Evolutionary conservation across 2,329 filamentous ascomycete species (phyloP).

Genomic region (Epichloe baconii): DNA sequence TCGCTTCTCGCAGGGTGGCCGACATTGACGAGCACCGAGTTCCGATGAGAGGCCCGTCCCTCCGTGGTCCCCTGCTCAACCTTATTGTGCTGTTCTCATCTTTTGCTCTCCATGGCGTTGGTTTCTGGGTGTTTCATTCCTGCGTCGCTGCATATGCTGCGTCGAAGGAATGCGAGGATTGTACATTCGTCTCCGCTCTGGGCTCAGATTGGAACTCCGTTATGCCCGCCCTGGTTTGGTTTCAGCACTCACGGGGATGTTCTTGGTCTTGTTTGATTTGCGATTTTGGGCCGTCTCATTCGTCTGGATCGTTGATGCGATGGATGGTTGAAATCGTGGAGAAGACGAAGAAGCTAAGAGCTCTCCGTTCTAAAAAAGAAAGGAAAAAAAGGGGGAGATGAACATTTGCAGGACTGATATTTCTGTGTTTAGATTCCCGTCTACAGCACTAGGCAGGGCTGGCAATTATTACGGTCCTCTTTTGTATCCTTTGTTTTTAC

Average conservation of each 20-base stretch:
- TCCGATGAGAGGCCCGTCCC: conserved; percentile 4
- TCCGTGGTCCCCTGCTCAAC: conserved; percentile 17
- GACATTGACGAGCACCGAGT: conserved; percentile 31
- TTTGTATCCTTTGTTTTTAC: background rate
- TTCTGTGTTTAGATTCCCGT: background rate
- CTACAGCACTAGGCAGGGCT: background rate
- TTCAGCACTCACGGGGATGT: background rate
- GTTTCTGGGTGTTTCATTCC: background rate
- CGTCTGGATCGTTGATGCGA: background rate
- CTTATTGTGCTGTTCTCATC: conserved; percentile 8
- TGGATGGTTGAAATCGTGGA: background rate
- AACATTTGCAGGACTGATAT: background rate
- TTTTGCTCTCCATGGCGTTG: conserved; percentile 8
- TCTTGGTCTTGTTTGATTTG: background rate
- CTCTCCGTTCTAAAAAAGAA: background rate
- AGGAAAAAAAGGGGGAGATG: too few relatives aligned
- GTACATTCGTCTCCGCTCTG: background rate
- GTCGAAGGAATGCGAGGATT: too few relatives aligned
- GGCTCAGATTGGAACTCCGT: background rate
- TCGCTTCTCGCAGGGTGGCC: conserved; percentile 33
- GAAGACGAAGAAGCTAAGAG: background rate
- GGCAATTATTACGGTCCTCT: background rate
- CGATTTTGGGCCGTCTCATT: background rate
- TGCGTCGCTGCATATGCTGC: background rate
- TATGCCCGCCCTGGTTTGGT: background rate